phyloP scores from a whole-genome alignment of 192 early-diverging fungal species.

The Rhizophagus clarus region DNA sequence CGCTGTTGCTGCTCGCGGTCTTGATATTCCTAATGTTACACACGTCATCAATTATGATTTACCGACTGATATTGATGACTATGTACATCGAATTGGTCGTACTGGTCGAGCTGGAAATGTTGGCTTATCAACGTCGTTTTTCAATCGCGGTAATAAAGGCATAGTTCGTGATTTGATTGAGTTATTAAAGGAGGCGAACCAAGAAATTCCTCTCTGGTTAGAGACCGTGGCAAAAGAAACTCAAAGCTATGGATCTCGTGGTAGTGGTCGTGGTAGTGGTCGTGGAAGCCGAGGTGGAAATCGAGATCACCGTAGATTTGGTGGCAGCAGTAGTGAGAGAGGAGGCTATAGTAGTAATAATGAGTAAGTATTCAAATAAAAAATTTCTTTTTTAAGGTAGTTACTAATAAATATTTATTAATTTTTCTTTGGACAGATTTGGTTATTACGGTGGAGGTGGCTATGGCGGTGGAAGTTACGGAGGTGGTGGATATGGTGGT shows the following conservation, averaged over 20 bases:
- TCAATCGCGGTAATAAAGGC: conserved; percentile 83
- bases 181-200: conserved; percentile 90
- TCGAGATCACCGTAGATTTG: conserved; percentile 43
- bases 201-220: conserved; percentile 87
- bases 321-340: conserved; percentile 43
- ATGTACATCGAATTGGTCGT: conserved; percentile 98
- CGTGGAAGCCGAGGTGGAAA: conserved; percentile 51
- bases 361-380: conserved; percentile 17
- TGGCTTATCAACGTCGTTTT: conserved; percentile 92
- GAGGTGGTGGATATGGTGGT: conserved; percentile 14
- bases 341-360: conserved; percentile 42
- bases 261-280: conserved; percentile 58
- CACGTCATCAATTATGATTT: conserved; percentile 96
- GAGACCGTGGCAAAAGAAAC: conserved; percentile 68
- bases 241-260: conserved; percentile 44
- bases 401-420: not conserved
- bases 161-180: conserved; percentile 86
- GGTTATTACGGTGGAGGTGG: conserved; percentile 35
- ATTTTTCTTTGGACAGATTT: not conserved
- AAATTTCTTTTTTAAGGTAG: no score
- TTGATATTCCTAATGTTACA: conserved; percentile 84
- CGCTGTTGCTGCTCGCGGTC: conserved; percentile 94
- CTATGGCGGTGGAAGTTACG: conserved; percentile 8
- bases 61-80: conserved; percentile 95
- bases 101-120: conserved; percentile 96